Percentiles rank a stretch among this genome's conserved stretches.
phyloP scores from a whole-genome alignment of 2,329 filamentous ascomycete genomes.

The Phialophora verrucosa region DNA sequence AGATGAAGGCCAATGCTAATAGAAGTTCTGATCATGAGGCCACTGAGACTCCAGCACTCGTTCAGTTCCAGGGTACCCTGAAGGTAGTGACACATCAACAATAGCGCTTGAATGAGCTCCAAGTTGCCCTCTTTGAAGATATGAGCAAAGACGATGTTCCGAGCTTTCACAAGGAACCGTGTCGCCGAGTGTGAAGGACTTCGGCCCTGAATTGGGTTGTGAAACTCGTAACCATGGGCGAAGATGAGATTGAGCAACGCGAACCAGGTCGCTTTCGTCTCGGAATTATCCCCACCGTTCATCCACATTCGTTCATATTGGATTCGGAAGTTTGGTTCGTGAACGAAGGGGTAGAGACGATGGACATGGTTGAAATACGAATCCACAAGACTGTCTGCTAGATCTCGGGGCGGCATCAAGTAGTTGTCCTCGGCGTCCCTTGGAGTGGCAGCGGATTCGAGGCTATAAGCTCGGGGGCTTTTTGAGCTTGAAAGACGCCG shows the following conservation, averaged over 20 bases:
- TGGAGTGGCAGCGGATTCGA: background rate
- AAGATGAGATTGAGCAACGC: slow-evolving; percentile 17
- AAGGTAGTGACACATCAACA: slow-evolving; percentile 28
- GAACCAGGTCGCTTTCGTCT: slow-evolving; percentile 13
- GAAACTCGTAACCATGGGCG: slow-evolving; percentile 15
- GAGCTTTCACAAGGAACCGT: slow-evolving; percentile 2
- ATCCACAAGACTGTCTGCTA: slow-evolving; percentile 16
- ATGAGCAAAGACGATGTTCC: slow-evolving; percentile 17
- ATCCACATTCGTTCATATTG: slow-evolving; percentile 19
- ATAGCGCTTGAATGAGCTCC: slow-evolving; percentile 18
- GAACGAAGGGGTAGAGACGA: slow-evolving; percentile 17
- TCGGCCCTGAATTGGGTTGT: background rate
- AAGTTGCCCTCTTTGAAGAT: slow-evolving; percentile 14
- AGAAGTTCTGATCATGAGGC: slow-evolving; percentile 11
- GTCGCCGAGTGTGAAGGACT: background rate
- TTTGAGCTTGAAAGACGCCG: background rate
- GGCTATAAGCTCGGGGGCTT: background rate
- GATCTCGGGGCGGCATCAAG: background rate
- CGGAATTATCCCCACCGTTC: background rate
- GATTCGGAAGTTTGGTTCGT: slow-evolving; percentile 14
- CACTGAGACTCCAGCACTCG: slow-evolving; percentile 23
- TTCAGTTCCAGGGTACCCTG: slow-evolving; percentile 22
- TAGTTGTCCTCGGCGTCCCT: background rate
- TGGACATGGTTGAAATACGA: slow-evolving; percentile 19
- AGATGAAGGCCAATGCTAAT: slow-evolving; percentile 16